These are phyloP conservation scores for Sutorius eximius DNA, from an alignment of 1,284 basidiomycete genomes.

Conservation along the genomic window DNA sequence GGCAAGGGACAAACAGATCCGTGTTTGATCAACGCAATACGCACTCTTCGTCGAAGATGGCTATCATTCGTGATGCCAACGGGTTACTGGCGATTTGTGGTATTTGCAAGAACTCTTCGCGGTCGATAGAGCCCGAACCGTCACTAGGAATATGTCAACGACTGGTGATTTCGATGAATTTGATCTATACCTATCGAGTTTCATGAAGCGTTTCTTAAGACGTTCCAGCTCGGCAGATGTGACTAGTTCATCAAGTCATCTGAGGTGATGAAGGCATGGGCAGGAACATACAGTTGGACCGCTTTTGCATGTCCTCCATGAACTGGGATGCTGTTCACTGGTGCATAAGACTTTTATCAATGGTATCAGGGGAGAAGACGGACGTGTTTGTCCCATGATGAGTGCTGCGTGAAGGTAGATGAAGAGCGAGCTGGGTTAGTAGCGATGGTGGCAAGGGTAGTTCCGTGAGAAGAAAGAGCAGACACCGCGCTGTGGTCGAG, in stretches of 20 bases:
- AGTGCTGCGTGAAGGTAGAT: slow-evolving; percentile 8
- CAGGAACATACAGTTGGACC: slow-evolving; percentile 79
- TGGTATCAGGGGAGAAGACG: slow-evolving; percentile 30
- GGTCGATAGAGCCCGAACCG: slow-evolving; percentile 96
- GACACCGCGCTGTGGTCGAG: background rate
- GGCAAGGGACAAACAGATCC: background rate
- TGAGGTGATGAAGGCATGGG: background rate
- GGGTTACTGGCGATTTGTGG: slow-evolving; percentile 99
- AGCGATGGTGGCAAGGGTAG: background rate
- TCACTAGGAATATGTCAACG: slow-evolving; percentile 52
- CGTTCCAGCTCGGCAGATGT: slow-evolving; percentile 89
- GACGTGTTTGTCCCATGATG: slow-evolving; percentile 78
- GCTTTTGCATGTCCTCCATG: slow-evolving; percentile 91
- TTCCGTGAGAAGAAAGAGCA: slow-evolving; percentile 28
- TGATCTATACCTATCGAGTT: slow-evolving; percentile 78
- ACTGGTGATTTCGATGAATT: background rate
- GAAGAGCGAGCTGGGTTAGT: background rate
- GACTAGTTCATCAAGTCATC: slow-evolving; percentile 51
- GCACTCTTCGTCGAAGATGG: slow-evolving; percentile 99
- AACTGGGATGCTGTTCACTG: slow-evolving; percentile 73
- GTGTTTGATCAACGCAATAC: slow-evolving; percentile 34
- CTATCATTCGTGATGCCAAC: slow-evolving; percentile 95
- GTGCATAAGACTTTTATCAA: slow-evolving; percentile 7
- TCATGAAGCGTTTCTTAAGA: slow-evolving; percentile 99
- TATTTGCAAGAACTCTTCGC: slow-evolving; percentile 98